Percentiles rank a stretch among this genome's conserved stretches.
These are phyloP conservation scores for Aspergillus sp. DNA, from an alignment of 2,329 filamentous ascomycete species.

Conservation along the genomic window DNA sequence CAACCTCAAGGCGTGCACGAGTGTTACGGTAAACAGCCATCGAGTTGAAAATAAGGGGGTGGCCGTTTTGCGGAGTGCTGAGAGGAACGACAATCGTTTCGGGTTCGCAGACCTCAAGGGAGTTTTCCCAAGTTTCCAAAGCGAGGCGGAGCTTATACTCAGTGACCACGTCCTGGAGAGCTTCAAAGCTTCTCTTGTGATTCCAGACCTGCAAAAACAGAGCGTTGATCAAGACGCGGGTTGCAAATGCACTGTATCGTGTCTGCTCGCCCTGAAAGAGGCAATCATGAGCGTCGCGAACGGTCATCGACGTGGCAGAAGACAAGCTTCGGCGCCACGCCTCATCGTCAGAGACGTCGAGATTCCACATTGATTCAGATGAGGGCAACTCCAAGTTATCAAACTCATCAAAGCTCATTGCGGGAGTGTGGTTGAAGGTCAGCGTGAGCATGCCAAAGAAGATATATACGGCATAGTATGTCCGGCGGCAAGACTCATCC, in stretches of 20 bases:
- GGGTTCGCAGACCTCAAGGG: slow-evolving; percentile 86
- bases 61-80: slow-evolving; percentile 91
- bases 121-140: slow-evolving; percentile 98
- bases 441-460: slow-evolving; percentile 95
- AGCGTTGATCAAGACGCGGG: slow-evolving; percentile 97
- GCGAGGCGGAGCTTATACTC: slow-evolving; percentile 97
- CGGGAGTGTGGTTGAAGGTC: slow-evolving; percentile 96
- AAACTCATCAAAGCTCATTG: slow-evolving; percentile 97
- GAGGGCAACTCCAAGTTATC: slow-evolving; percentile 90
- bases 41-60: slow-evolving; percentile 96
- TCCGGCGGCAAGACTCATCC: slow-evolving; percentile 92
- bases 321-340: slow-evolving; percentile 80
- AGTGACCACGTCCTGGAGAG: slow-evolving; percentile 92
- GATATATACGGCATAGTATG: slow-evolving; percentile 98
- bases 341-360: slow-evolving; percentile 73
- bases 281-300: slow-evolving; percentile 91
- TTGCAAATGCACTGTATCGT: slow-evolving; percentile 94
- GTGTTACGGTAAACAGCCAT: slow-evolving; percentile 97
- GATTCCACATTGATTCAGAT: slow-evolving; percentile 91
- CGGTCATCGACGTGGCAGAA: slow-evolving; percentile 73
- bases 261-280: slow-evolving; percentile 90
- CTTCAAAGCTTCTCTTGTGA: slow-evolving; percentile 97
- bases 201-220: slow-evolving; percentile 99
- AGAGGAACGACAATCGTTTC: slow-evolving; percentile 85
- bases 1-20: slow-evolving; percentile 85